Evolutionary conservation across 2,329 filamentous ascomycete species (phyloP).

Genomic region (Penicillium glabrum): DNA sequence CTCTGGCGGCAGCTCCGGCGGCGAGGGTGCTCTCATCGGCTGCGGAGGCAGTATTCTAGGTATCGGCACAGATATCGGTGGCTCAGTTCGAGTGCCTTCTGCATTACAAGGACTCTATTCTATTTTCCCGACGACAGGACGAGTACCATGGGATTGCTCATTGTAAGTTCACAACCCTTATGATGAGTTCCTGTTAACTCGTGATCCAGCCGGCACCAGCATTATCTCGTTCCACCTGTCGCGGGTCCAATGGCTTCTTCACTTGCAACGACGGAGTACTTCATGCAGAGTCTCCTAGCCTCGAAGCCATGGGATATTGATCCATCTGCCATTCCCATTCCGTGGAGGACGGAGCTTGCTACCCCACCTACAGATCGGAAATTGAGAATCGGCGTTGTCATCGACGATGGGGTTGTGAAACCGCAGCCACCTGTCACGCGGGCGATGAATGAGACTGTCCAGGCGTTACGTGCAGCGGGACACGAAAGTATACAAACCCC

Average conservation of each 20-base stretch:
- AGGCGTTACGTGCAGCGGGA: conserved; percentile 58
- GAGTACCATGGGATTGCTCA: conserved; percentile 27
- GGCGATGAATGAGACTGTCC: conserved; percentile 51
- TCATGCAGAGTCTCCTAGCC: conserved; percentile 21
- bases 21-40: conserved; percentile 53
- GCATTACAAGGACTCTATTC: conserved; percentile 53
- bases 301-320: conserved; percentile 4
- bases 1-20: conserved; percentile 54
- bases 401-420: conserved; percentile 59
- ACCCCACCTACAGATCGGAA: conserved; percentile 37
- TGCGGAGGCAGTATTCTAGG: conserved; percentile 51
- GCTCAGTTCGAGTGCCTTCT: conserved; percentile 53
- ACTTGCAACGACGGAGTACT: conserved; percentile 26
- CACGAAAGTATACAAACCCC: conserved; percentile 38
- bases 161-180: not conserved
- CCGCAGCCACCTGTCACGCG: conserved; percentile 60
- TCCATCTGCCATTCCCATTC: conserved; percentile 4
- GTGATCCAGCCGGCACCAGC: not conserved
- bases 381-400: conserved; percentile 60
- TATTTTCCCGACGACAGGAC: conserved; percentile 30
- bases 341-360: conserved; percentile 20
- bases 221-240: conserved; percentile 1
- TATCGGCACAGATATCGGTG: conserved; percentile 57
- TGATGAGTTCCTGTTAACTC: not conserved
- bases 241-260: conserved; percentile 9